These are phyloP conservation scores for Cordyceps javanica DNA, from an alignment of 2,329 filamentous ascomycete species.

Conservation along the genomic window DNA sequence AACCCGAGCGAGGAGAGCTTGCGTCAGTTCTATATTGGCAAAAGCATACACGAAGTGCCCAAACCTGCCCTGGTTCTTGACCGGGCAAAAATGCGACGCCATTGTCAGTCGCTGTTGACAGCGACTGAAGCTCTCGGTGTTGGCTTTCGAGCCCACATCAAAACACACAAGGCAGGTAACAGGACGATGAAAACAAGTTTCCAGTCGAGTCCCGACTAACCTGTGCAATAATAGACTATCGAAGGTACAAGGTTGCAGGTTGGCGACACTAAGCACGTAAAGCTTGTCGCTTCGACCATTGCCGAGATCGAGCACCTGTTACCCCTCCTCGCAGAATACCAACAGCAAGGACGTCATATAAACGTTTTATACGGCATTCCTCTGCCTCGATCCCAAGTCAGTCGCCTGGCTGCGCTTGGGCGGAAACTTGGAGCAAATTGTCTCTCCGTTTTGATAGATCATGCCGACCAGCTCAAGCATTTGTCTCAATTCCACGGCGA, in stretches of 20 bases:
- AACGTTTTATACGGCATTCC: slow-evolving; percentile 56
- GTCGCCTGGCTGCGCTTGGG: slow-evolving; percentile 42
- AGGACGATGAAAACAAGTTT: neutral
- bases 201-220: rapidly evolving
- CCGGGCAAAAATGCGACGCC: slow-evolving; percentile 42
- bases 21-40: slow-evolving; percentile 22
- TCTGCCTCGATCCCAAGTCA: slow-evolving; percentile 45
- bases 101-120: slow-evolving; percentile 52
- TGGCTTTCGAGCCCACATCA: slow-evolving; percentile 56
- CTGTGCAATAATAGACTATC: slow-evolving; percentile 35
- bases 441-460: slow-evolving; percentile 52
- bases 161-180: slow-evolving; percentile 54
- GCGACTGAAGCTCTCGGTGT: slow-evolving; percentile 42
- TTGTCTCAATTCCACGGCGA: slow-evolving; percentile 26
- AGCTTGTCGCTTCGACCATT: slow-evolving; percentile 55
- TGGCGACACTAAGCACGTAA: slow-evolving; percentile 33
- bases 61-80: slow-evolving; percentile 54
- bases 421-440: slow-evolving; percentile 36
- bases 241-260: slow-evolving; percentile 51
- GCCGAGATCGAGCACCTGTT: slow-evolving; percentile 51
- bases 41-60: slow-evolving; percentile 30
- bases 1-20: slow-evolving; percentile 15
- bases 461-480: slow-evolving; percentile 39
- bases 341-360: slow-evolving; percentile 14
- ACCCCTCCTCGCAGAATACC: slow-evolving; percentile 40